phyloP scores from a whole-genome alignment of 352 stramenopile species.

The Phytophthora pluvialis region DNA sequence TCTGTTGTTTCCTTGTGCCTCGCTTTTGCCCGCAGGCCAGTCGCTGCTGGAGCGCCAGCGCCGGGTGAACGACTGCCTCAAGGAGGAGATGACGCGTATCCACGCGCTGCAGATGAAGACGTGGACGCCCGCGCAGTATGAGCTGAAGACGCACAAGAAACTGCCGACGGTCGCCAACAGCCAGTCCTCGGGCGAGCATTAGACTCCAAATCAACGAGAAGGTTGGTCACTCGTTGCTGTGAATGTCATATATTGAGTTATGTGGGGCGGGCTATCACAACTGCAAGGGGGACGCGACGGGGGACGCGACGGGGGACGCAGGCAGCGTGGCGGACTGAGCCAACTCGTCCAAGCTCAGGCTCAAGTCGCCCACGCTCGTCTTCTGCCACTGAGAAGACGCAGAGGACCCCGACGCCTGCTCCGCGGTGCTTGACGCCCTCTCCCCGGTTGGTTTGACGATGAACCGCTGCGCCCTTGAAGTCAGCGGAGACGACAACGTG shows the following conservation, averaged over 20 bases:
- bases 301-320: slow-evolving; percentile 13
- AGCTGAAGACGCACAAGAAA: slow-evolving; percentile 79
- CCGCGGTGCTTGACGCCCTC: slow-evolving; percentile 7
- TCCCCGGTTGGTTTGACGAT: slow-evolving; percentile 47
- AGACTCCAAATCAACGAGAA: slow-evolving; percentile 18
- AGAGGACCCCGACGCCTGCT: slow-evolving; percentile 10
- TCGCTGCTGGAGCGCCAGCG: slow-evolving; percentile 81
- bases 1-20: too few species aligned
- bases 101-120: slow-evolving; percentile 90
- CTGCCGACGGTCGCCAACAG: slow-evolving; percentile 36
- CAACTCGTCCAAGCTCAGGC: slow-evolving; percentile 33
- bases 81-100: slow-evolving; percentile 86
- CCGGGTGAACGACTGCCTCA: slow-evolving; percentile 79
- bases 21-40: slow-evolving; percentile 49
- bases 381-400: slow-evolving; percentile 2
- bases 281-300: slow-evolving; percentile 13
- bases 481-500: slow-evolving; percentile 28
- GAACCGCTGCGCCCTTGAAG: slow-evolving; percentile 41
- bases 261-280: slow-evolving; percentile 6
- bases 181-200: slow-evolving; percentile 65
- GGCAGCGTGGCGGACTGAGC: slow-evolving; percentile 15
- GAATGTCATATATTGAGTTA: slow-evolving; percentile 6
- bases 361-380: slow-evolving; percentile 9
- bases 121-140: slow-evolving; percentile 83
- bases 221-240: not conserved